These are phyloP conservation scores for Paralagenidium karlingii DNA, from an alignment of 352 stramenopile species.

Conservation along the genomic window DNA sequence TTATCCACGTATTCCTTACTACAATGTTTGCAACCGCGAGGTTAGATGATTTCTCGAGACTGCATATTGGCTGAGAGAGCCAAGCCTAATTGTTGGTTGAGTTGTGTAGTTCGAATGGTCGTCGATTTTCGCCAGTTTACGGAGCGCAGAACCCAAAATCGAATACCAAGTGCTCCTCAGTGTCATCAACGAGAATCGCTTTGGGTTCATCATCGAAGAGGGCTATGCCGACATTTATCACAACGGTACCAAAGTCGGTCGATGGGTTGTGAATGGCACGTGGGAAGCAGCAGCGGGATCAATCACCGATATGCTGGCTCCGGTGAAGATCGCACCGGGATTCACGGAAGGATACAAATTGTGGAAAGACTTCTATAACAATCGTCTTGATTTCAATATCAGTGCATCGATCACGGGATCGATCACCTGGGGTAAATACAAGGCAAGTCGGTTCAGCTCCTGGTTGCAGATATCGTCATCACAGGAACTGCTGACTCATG, in stretches of 20 bases:
- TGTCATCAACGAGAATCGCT: constrained; percentile 83
- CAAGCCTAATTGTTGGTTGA: neutral
- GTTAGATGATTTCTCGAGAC: too few relatives aligned
- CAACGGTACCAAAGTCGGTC: constrained; percentile 48
- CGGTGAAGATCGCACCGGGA: constrained; percentile 52
- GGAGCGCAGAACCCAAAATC: constrained; percentile 62
- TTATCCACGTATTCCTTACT: constrained; percentile 76
- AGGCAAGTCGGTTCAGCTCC: constrained; percentile 30
- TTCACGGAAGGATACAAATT: constrained; percentile 51
- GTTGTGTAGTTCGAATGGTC: constrained; percentile 65
- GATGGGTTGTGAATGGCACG: constrained; percentile 52
- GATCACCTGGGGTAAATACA: constrained; percentile 71
- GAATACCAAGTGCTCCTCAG: constrained; percentile 80
- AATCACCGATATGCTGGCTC: constrained; percentile 68
- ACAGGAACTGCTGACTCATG: neutral
- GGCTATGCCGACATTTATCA: constrained; percentile 74
- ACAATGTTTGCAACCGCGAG: constrained; percentile 82
- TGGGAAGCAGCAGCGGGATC: constrained; percentile 53
- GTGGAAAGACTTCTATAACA: constrained; percentile 56
- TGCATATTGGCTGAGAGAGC: too few relatives aligned
- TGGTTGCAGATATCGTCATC: neutral
- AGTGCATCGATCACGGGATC: constrained; percentile 68
- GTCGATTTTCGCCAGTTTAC: constrained; percentile 69
- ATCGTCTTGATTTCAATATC: constrained; percentile 69
- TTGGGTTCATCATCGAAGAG: constrained; percentile 69